Evolutionary conservation across 2,329 filamentous ascomycete species (phyloP), one percentile per base, ranked within the genome.

Genomic region (Curvularia sp.): DNA sequence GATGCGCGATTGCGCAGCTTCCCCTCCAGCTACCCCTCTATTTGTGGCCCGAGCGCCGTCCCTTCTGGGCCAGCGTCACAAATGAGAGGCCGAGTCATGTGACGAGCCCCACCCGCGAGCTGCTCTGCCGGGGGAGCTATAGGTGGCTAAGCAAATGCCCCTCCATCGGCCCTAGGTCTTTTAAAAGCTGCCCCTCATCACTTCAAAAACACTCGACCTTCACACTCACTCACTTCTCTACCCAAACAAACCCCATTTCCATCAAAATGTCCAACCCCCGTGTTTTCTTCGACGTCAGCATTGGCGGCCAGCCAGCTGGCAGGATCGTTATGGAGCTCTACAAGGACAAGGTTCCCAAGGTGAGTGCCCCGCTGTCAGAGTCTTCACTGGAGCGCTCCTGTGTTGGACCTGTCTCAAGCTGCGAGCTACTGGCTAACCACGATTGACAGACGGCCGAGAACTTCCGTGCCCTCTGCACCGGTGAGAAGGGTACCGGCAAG

Each of bases 251-350:
- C 56, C 13, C 48, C 58, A 60, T 48, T 38, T 60, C 58, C 60
- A 69, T 66, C 68, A 71, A 51, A 55, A 71, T 71, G 68, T 61
- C 68, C 22, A 71, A 71, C 75, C 88, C 87, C 77, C 88, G 90
- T 70, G 93, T 97, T 81, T 99, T 89, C 83, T 97, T 99, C 79
- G 93, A 98, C 82, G 88, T 98, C 78, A 84, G 88, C 65, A 89
- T 97, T 74, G 92, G 90, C 75, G 85, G 86, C 60, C 84, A 87
- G 73, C 80, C 85, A 33, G 85, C 87, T 57, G 93, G 93, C 65
- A 89, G 93, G 65, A 84, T 99, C 77, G 87, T 86, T 64, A 94
- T 98, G 80, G 92, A 96, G 83, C 87, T 99, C 67, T 68, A 63
- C 53, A 60, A 58, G 38, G 68, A 71, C 61, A 44, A 95, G 61